A percentile compares a stretch with the other conserved stretches of the same genome.
Conservation (phyloP, 1,284 basidiomycete species). For the Polyporus tsugae region DNA sequence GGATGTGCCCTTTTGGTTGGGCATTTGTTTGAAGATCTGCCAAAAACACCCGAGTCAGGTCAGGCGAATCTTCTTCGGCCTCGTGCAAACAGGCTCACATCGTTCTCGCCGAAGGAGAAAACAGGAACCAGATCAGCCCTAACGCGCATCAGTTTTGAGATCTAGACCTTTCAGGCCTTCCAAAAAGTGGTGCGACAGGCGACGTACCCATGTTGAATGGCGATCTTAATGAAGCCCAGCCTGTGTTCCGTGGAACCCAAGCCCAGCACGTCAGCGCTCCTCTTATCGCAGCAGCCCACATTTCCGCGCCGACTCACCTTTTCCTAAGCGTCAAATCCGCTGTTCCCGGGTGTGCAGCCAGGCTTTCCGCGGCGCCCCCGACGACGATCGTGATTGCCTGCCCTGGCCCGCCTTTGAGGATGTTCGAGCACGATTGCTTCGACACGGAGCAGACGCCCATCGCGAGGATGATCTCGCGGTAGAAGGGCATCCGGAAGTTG, state of each 20-base stretch:
- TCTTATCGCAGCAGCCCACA: background rate
- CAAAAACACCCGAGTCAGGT: slow-evolving; percentile 7
- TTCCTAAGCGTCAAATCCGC: slow-evolving; percentile 91
- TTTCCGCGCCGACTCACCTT: slow-evolving; percentile 53
- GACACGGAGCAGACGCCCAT: slow-evolving; percentile 94
- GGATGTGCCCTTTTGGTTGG: slow-evolving; percentile 93
- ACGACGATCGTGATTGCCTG: slow-evolving; percentile 94
- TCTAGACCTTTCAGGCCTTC: background rate
- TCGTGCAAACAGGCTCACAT: slow-evolving; percentile 57
- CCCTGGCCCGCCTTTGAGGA: slow-evolving; percentile 78
- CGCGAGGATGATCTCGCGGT: slow-evolving; percentile 88
- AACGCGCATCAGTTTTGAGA: slow-evolving; percentile 2
- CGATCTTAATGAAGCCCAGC: slow-evolving; percentile 95
- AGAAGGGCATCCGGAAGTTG: slow-evolving; percentile 94
- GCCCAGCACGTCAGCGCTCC: background rate
- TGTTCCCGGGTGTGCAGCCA: slow-evolving; percentile 94
- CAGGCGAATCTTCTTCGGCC: background rate
- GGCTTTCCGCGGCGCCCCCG: slow-evolving; percentile 94
- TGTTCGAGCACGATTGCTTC: slow-evolving; percentile 89
- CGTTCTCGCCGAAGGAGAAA: slow-evolving; percentile 98
- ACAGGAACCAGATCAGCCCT: slow-evolving; percentile 94
- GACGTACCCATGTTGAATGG: slow-evolving; percentile 88
- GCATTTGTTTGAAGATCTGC: slow-evolving; percentile 95
- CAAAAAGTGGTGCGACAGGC: background rate
- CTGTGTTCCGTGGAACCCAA: slow-evolving; percentile 45